Base-by-base conservation (phyloP, 805 yeast genomes). In the Cyberlindnera subsufficiens region DNA sequence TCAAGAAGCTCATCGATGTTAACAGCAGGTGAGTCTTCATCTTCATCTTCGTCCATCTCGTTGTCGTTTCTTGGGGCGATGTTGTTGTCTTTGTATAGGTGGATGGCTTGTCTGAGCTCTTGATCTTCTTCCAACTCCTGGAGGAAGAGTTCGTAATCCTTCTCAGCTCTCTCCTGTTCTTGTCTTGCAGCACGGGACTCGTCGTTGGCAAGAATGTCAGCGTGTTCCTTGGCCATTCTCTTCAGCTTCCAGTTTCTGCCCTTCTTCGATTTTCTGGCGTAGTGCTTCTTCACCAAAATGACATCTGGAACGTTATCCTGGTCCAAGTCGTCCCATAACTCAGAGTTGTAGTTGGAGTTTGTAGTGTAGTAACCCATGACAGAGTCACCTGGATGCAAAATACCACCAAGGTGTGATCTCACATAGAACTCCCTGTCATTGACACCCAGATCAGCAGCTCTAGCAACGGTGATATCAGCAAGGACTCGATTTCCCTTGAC, bases 51-150 rank as follows among this genome's bases (percentile, higher is more conserved):
- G 40, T 78, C 89, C 43, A 83, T 93, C 22, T 77, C 86, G 22
- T 72, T 77, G 13, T 17, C 36, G 16, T 42, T 44, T 27, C 43
- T 45, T 7, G 40, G 45, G 38, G 70, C 76, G 7, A 71, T 80
- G 58, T 67, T 75, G 39, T 43, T 62, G 42, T 82, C 78, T 69
- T 89, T 93, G 72, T 93, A 93, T 58, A 93, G 59, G 61, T 93
- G 91, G 64, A 93, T 79, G 37, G 88, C 80, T 56, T 84, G 89
- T 72, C 99, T 85, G 63, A 93, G 76, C 63, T 93, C 99, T 42
- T 81, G 81, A 67, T 93, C 99, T 67, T 93, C 98, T 71, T 93
- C 99, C 63, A 93, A 78, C 65, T 93, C 96, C 69, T 88, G 97
- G 68, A 93, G 77, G 86, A 93, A 93, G 53, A 83, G 61, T 69